Evolutionary conservation across 805 yeast genomes (phyloP).

Genomic region (Pichia californica): DNA sequence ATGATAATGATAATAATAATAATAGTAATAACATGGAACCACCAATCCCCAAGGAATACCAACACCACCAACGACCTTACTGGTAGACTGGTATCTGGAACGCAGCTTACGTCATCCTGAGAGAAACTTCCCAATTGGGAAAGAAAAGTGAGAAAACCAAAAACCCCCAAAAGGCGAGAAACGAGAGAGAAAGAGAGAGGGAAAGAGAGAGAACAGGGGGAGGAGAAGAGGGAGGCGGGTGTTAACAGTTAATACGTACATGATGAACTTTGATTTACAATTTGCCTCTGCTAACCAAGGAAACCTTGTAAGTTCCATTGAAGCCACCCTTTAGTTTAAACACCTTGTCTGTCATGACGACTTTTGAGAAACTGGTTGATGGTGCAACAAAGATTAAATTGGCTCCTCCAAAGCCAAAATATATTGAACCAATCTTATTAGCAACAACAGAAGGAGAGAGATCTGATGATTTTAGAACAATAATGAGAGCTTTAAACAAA

Average conservation of each 20-base stretch:
- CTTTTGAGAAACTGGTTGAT: slow-evolving; percentile 70
- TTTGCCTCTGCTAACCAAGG: too few species aligned
- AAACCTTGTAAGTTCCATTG: too few species aligned
- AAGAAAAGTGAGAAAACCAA: background rate
- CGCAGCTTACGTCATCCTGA: too few species aligned
- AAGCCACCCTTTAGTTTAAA: too few species aligned
- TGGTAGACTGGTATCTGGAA: too few species aligned
- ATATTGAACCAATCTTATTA: slow-evolving; percentile 85
- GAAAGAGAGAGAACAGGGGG: background rate
- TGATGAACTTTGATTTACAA: too few species aligned
- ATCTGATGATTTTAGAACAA: slow-evolving; percentile 53
- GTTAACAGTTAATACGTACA: too few species aligned
- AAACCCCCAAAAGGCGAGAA: background rate
- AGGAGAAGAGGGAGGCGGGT: background rate
- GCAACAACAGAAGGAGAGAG: slow-evolving; percentile 49
- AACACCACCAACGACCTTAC: too few species aligned
- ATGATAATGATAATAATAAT: too few species aligned
- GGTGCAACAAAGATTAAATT: slow-evolving; percentile 70
- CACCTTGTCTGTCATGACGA: slow-evolving; percentile 49
- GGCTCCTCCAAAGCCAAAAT: slow-evolving; percentile 98
- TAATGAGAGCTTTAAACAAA: slow-evolving; percentile 55
- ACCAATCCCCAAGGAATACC: too few species aligned
- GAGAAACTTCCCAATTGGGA: too few species aligned
- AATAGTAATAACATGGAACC: too few species aligned
- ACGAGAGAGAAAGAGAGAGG: background rate